Base-by-base conservation (phyloP, 768 basidiomycete genomes). In the Infundibulicybe gibba region DNA sequence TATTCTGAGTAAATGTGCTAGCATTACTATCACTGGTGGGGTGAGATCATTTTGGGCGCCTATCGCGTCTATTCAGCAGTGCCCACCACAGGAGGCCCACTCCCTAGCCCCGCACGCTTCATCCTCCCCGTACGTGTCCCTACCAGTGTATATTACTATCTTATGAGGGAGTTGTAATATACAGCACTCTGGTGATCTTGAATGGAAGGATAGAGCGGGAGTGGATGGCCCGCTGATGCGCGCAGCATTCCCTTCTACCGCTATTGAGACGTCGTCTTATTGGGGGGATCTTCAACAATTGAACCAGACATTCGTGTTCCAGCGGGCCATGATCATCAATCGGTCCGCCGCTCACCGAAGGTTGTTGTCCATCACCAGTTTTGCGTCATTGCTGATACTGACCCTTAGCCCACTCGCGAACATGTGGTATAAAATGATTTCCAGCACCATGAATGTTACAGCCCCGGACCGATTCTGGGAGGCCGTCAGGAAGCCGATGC, bases 181-280 rank as follows among this genome's bases (percentile, higher is more conserved):
- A 8, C 39, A 54, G 55, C 64, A 62, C 45, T 60, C 63, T 20
- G 41, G 34, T 13, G 43, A 53, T 11, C 58, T 58, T 5, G 67
- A 65, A 45, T 85, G 82, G 85, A 74, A 83, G 31, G 87, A 89
- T 57, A 52, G 56, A 9, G 78, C 81, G 1, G 73, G 75, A 11
- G 72, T 89, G 56, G 79, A 85, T 55, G 72, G 76, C 16, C 81
- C 80, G 42, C 69, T 88, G 50, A 69, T 89, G 49, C 79, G 82
- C 19, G 75, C 80, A 6, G 79, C 77, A 0, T 88, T 87, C 60
- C 85, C 85, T 1, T 66, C 63, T 15, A 56, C 77, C 6, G 62
- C 80, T 1, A 75, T 88, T 19, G 83, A 87, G 53, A 66, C 73
- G 25, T 65, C 72, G 9, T 66, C 68, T 21, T 82, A 85, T 54